These are phyloP conservation scores for Themeda triandra DNA, from an alignment of 176 grass and related monocot genomes.

Conservation along the genomic window DNA sequence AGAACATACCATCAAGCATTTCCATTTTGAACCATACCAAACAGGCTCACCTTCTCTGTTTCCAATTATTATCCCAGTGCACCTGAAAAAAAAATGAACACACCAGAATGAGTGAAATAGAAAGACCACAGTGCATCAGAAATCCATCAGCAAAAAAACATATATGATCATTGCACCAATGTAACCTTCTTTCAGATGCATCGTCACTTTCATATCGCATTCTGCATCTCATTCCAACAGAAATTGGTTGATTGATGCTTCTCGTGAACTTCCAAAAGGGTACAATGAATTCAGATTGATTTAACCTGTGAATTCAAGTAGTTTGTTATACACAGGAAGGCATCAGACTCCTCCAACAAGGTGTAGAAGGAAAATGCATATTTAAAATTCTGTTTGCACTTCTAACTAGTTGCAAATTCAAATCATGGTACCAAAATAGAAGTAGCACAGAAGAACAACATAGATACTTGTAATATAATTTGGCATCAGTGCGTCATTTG, in stretches of 20 bases:
- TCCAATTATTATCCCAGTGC: conserved; percentile 71
- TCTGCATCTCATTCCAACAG: conserved; percentile 76
- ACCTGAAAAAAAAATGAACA: conserved; percentile 36
- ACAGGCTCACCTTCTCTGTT: conserved; percentile 59
- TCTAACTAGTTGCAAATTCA: not conserved
- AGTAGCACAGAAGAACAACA: conserved; percentile 9
- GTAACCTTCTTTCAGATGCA: conserved; percentile 73
- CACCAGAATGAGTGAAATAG: not conserved
- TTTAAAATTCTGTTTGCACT: not conserved
- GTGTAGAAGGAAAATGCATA: not conserved
- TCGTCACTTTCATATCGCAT: conserved; percentile 76
- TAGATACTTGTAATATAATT: not conserved
- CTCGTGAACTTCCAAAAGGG: conserved; percentile 81
- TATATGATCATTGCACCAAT: not conserved
- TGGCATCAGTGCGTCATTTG: not conserved
- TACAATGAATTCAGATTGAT: conserved; percentile 72
- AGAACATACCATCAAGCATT: conserved; percentile 68
- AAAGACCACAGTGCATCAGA: not conserved
- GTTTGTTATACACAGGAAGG: conserved; percentile 11
- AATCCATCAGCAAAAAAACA: not conserved
- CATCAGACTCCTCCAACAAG: conserved; percentile 6
- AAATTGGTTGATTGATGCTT: conserved; percentile 62
- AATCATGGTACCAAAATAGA: not conserved
- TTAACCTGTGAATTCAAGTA: conserved; percentile 49
- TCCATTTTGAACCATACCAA: conserved; percentile 94